A percentile compares a stretch with the other conserved stretches of the same genome.
These are phyloP conservation scores for Apiospora saccharicola DNA, from an alignment of 2,329 filamentous ascomycete species.

Conservation along the genomic window DNA sequence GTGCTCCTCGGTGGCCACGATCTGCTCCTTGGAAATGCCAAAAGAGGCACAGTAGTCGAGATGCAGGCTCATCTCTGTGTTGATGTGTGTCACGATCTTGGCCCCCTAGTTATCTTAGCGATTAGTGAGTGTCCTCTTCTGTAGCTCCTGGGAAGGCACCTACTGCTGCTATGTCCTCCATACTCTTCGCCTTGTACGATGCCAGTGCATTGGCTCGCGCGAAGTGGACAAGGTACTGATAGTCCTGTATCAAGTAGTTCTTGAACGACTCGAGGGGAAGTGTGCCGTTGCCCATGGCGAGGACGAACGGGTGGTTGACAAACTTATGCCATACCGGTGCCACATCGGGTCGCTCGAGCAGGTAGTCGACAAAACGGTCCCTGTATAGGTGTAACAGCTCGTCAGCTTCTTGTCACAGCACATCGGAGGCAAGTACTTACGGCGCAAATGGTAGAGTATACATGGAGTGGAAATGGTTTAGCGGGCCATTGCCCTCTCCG, in stretches of 20 bases:
- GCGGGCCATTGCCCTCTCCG: constrained; percentile 73
- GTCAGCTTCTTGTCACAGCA: background rate
- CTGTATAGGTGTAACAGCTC: constrained; percentile 45
- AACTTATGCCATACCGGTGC: constrained; percentile 76
- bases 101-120: constrained; percentile 56
- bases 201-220: constrained; percentile 85
- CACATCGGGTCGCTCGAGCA: constrained; percentile 80
- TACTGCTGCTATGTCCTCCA: constrained; percentile 76
- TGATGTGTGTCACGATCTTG: constrained; percentile 77
- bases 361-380: constrained; percentile 83
- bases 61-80: constrained; percentile 82
- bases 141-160: constrained; percentile 36
- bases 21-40: constrained; percentile 75
- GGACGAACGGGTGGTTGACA: constrained; percentile 83
- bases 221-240: constrained; percentile 91
- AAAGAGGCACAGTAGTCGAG: constrained; percentile 83
- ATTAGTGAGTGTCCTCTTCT: background rate
- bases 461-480: constrained; percentile 81
- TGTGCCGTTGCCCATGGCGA: constrained; percentile 76
- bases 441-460: constrained; percentile 73
- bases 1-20: constrained; percentile 77
- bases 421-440: constrained; percentile 45
- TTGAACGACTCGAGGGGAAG: constrained; percentile 82
- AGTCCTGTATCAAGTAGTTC: constrained; percentile 90
- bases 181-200: constrained; percentile 81